A percentile compares a stretch with the other conserved stretches of the same genome.
Conservation (phyloP, 1,139 yeast genomes). For the Yamadazyma siamensis region DNA sequence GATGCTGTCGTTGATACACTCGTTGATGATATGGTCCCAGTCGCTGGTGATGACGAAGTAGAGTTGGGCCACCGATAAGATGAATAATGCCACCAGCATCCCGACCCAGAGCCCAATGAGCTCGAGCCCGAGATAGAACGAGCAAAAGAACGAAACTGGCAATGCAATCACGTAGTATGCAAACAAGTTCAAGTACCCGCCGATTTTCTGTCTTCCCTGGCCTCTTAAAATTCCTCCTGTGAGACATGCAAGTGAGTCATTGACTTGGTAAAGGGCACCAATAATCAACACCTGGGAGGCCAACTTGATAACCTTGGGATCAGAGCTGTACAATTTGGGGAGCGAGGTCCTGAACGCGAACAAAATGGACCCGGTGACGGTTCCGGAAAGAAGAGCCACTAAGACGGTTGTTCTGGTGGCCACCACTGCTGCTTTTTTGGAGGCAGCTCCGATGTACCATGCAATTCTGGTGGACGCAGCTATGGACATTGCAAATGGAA, state of each 20-base stretch:
- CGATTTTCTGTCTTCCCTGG: conserved; percentile 66
- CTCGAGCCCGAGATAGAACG: conserved; percentile 43
- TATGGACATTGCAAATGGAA: conserved; percentile 72
- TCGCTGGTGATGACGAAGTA: conserved; percentile 47
- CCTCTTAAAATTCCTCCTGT: conserved; percentile 63
- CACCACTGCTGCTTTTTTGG: conserved; percentile 45
- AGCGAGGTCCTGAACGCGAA: conserved; percentile 36
- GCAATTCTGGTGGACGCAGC: conserved; percentile 78
- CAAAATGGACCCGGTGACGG: conserved; percentile 34
- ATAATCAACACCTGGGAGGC: conserved; percentile 52
- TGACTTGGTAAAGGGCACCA: conserved; percentile 57
- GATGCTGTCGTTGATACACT: conserved; percentile 40
- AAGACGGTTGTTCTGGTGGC: conserved; percentile 41
- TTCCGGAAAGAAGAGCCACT: conserved; percentile 43
- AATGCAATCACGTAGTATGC: conserved; percentile 58
- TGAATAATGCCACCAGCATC: conserved; percentile 50
- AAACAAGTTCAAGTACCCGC: conserved; percentile 52
- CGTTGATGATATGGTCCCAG: conserved; percentile 53
- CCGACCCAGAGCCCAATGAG: conserved; percentile 63
- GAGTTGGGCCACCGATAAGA: conserved; percentile 44
- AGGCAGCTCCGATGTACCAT: conserved; percentile 73
- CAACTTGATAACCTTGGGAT: conserved; percentile 43
- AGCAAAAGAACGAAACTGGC: conserved; percentile 54
- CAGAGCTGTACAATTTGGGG: conserved; percentile 50
- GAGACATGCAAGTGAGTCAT: conserved; percentile 52